Conservation (phyloP, 768 basidiomycete species). For the Trichaptum fuscoviolaceum region DNA sequence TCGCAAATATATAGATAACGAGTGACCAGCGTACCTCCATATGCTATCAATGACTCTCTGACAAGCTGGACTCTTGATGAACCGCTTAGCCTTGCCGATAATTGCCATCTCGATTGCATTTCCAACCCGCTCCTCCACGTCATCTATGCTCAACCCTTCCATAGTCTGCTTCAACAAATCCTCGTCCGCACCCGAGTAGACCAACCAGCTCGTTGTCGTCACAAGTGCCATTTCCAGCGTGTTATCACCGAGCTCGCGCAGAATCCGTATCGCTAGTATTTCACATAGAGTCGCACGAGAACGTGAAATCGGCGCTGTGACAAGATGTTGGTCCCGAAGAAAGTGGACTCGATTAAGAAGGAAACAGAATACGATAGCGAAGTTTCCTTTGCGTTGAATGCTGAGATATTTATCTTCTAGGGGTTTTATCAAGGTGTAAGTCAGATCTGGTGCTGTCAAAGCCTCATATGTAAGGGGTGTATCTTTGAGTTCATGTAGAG, state of each 20-base stretch:
- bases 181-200: slow-evolving; percentile 70
- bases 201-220: slow-evolving; percentile 74
- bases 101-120: slow-evolving; percentile 95
- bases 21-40: slow-evolving; percentile 51
- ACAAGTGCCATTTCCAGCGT: slow-evolving; percentile 65
- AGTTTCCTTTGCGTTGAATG: slow-evolving; percentile 69
- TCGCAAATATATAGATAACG: slow-evolving; percentile 2
- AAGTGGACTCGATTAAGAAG: slow-evolving; percentile 87
- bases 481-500: slow-evolving; percentile 39
- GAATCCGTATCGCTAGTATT: slow-evolving; percentile 75
- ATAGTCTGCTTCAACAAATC: slow-evolving; percentile 51
- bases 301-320: slow-evolving; percentile 61
- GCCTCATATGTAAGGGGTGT: slow-evolving; percentile 81
- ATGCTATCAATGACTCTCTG: slow-evolving; percentile 87
- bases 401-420: slow-evolving; percentile 80
- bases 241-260: slow-evolving; percentile 66
- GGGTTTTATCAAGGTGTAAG: slow-evolving; percentile 85
- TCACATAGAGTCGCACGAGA: slow-evolving; percentile 85
- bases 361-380: slow-evolving; percentile 82
- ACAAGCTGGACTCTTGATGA: slow-evolving; percentile 84
- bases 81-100: slow-evolving; percentile 76
- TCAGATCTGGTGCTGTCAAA: slow-evolving; percentile 80
- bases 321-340: slow-evolving; percentile 67
- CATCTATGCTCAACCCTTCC: slow-evolving; percentile 56
- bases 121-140: slow-evolving; percentile 74